Percentiles rank a stretch among this genome's conserved stretches.
Evolutionary conservation across 2,329 filamentous ascomycete species (phyloP).

Genomic region (Xylaria digitata): DNA sequence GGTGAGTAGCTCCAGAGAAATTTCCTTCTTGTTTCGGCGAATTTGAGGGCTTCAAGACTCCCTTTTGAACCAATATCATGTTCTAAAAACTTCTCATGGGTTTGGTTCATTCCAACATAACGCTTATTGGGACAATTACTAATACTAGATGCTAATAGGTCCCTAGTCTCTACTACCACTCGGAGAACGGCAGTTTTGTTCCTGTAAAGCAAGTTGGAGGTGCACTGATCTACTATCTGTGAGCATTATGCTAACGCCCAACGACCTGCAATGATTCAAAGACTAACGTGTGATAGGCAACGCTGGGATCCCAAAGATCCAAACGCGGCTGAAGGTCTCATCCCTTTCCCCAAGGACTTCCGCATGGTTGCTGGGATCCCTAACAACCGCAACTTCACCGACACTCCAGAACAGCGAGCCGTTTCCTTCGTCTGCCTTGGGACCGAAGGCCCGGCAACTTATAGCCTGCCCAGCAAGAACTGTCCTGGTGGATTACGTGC

Average conservation of each 20-base stretch:
- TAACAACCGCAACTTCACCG: constrained; percentile 60
- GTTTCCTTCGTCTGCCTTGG: constrained; percentile 68
- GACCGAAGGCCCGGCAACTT: constrained; percentile 57
- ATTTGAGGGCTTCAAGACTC: too few relatives aligned
- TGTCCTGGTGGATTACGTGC: constrained; percentile 64
- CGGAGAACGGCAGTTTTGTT: constrained; percentile 67
- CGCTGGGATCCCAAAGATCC: constrained; percentile 54
- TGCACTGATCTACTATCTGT: constrained; percentile 68
- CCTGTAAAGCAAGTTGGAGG: constrained; percentile 57
- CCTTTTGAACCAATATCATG: too few relatives aligned
- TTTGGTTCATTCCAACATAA: too few relatives aligned
- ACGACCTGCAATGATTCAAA: not conserved
- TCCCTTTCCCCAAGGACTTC: constrained; percentile 70
- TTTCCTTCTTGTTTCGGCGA: not conserved
- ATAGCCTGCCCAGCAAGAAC: constrained; percentile 64
- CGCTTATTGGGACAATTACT: too few relatives aligned
- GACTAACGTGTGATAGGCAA: constrained; percentile 48
- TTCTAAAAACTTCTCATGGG: too few relatives aligned
- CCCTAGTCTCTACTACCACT: constrained; percentile 64
- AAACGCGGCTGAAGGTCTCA: constrained; percentile 59
- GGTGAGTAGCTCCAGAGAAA: constrained; percentile 49
- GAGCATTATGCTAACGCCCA: constrained; percentile 34
- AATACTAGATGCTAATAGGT: constrained; percentile 41
- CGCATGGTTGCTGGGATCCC: constrained; percentile 74
- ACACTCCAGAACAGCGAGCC: constrained; percentile 60